Evolutionary conservation across 495 filamentous ascomycete genomes (phyloP), one percentile per base, ranked within the genome.

Genomic region (Talaromyces nanjingensis): DNA sequence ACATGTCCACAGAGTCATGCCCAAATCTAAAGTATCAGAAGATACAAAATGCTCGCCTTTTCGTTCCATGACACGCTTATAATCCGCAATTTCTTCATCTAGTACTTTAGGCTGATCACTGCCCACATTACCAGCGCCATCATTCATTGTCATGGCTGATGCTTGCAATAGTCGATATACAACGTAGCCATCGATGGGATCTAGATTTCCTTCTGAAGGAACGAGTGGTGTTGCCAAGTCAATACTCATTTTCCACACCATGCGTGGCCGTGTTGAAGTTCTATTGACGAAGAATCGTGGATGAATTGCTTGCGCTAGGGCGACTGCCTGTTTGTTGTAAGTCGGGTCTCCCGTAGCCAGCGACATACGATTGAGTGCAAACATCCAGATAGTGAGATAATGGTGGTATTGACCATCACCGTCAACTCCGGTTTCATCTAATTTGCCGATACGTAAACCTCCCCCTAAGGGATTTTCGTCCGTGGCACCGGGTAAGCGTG

Each of bases 381-480:
- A 90, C 86, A 89, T 87, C 86, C 86, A 90, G 2, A 90, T 66
- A 0, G 86, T 88, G 9, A 89, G 72, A 67, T 88, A 90, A 64
- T 89, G 86, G 62, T 88, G 85, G 58, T 89, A 89, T 68, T 88
- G 85, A 3, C 86, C 86, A 69, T 89, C 87, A 18, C 79, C 74
- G 58, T 89, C 87, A 1, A 74, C 65, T 1, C 85, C 86, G 12
- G 59, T 59, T 0, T 72, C 83, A 25, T 80, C 74, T 6, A 75
- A 61, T 70, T 89, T 89, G 4, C 87, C 87, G 53, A 88, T 89
- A 1, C 87, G 79, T 14, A 90, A 72, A 2, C 87, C 87, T 11
- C 87, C 87, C 11, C 72, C 77, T 1, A 89, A 70, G 0, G 85
- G 86, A 49, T 83, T 77, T 5, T 65, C 65, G 29, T 86, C 79